Percentiles rank a stretch among this genome's conserved stretches.
These are phyloP conservation scores for Glycine tomentella DNA, from an alignment of 306 rosid species.

Conservation along the genomic window DNA sequence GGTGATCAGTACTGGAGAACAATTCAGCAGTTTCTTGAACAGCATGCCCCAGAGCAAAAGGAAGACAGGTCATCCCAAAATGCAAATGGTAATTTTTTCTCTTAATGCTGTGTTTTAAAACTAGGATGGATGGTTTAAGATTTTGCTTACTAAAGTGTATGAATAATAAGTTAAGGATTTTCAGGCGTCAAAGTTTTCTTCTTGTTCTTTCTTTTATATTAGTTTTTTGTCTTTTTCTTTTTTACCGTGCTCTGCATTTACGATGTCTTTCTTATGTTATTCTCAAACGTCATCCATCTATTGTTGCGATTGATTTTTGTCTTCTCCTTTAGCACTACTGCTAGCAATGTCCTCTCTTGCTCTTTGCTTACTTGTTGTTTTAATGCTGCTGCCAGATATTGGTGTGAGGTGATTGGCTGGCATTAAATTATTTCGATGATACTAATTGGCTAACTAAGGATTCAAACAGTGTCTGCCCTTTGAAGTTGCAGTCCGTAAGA, in stretches of 20 bases:
- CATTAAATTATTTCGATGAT: slow-evolving; percentile 54
- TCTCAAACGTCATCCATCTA: no score
- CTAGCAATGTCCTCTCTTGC: slow-evolving; percentile 18
- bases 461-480: slow-evolving; percentile 65
- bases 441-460: slow-evolving; percentile 69
- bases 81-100: slow-evolving; percentile 50
- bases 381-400: slow-evolving; percentile 71
- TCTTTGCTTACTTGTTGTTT: slow-evolving; percentile 21
- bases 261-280: no score
- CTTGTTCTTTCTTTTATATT: neutral
- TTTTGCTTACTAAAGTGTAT: slow-evolving; percentile 28
- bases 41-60: slow-evolving; percentile 60
- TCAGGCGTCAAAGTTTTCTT: slow-evolving; percentile 11
- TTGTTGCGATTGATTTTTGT: neutral
- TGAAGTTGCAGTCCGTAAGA: slow-evolving; percentile 68
- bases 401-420: slow-evolving; percentile 79
- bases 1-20: slow-evolving; percentile 95
- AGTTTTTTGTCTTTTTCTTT: no score
- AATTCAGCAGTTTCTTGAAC: slow-evolving; percentile 70
- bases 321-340: slow-evolving; percentile 14
- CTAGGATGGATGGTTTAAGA: slow-evolving; percentile 38
- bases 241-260: no score
- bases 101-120: slow-evolving; percentile 19
- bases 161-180: slow-evolving; percentile 11
- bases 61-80: slow-evolving; percentile 61